These are phyloP conservation scores for Gloeostereum incarnatum DNA, from an alignment of 768 basidiomycete genomes.

Conservation along the genomic window DNA sequence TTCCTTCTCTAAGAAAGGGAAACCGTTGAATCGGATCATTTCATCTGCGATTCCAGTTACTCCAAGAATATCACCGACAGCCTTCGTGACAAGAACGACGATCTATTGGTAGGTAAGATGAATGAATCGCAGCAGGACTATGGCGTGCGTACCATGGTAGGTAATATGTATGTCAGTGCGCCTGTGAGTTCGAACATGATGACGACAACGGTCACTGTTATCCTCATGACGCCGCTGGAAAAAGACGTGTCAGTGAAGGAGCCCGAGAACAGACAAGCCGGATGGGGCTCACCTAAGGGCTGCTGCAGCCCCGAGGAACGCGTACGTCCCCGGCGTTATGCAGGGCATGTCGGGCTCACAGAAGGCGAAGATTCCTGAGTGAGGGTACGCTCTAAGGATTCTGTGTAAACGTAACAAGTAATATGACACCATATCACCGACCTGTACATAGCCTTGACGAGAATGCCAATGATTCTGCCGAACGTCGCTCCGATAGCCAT, in stretches of 20 bases:
- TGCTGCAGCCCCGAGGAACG: constrained; percentile 94
- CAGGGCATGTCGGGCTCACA: constrained; percentile 92
- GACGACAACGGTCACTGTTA: constrained; percentile 96
- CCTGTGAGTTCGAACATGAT: constrained; percentile 98
- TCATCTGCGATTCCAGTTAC: constrained; percentile 94
- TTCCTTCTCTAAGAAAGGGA: constrained; percentile 93
- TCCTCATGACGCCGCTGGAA: constrained; percentile 86
- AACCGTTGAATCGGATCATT: constrained; percentile 95
- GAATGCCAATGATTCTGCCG: constrained; percentile 93
- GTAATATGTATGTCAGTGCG: constrained; percentile 92
- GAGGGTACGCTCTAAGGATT: constrained; percentile 60
- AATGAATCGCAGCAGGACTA: not conserved
- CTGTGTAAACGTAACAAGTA: constrained; percentile 1
- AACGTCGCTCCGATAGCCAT: constrained; percentile 99
- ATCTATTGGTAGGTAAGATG: constrained; percentile 46
- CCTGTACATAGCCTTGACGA: constrained; percentile 91
- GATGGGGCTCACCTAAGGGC: constrained; percentile 61
- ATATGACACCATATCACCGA: constrained; percentile 19
- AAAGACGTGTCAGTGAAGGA: not conserved
- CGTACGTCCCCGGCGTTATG: constrained; percentile 98
- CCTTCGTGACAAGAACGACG: constrained; percentile 91
- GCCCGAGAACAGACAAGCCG: not conserved
- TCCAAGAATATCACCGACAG: constrained; percentile 91
- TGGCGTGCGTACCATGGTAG: constrained; percentile 74
- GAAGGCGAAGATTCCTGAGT: constrained; percentile 80